phyloP scores from a whole-genome alignment of 179 eudicot genomes.

The Actinidia arguta region DNA sequence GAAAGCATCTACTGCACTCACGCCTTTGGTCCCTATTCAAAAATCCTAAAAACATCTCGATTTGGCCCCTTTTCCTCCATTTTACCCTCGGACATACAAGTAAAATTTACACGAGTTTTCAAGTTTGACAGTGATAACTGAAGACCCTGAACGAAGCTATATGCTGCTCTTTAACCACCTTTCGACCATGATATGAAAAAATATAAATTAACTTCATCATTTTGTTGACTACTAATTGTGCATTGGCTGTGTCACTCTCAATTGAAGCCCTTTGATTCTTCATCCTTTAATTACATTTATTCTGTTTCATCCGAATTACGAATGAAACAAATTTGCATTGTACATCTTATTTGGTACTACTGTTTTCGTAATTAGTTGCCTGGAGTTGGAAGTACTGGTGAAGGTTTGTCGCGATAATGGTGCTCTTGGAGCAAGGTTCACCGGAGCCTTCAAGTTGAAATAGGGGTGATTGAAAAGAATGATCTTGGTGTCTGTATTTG shows the following conservation, averaged over 20 bases:
- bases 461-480: not conserved
- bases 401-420: conserved; percentile 76
- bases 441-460: conserved; percentile 64
- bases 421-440: conserved; percentile 97
- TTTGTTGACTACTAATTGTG: not conserved
- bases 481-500: conserved; percentile 4
- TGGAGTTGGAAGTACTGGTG: conserved; percentile 95
- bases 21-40: too few relatives aligned
- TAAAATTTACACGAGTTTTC: not conserved
- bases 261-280: too few relatives aligned
- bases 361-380: conserved; percentile 60
- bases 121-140: not conserved
- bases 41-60: too few relatives aligned
- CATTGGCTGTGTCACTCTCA: not conserved
- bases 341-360: not conserved
- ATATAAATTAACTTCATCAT: not conserved
- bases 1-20: too few relatives aligned
- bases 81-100: not conserved
- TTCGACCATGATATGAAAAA: not conserved
- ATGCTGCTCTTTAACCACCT: not conserved
- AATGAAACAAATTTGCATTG: not conserved
- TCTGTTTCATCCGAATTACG: not conserved
- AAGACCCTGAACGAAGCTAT: not conserved
- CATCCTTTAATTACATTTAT: not conserved
- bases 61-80: too few relatives aligned